Base-by-base conservation (phyloP, 2,329 filamentous ascomycete species). In the Cryoendolithus antarcticus region DNA sequence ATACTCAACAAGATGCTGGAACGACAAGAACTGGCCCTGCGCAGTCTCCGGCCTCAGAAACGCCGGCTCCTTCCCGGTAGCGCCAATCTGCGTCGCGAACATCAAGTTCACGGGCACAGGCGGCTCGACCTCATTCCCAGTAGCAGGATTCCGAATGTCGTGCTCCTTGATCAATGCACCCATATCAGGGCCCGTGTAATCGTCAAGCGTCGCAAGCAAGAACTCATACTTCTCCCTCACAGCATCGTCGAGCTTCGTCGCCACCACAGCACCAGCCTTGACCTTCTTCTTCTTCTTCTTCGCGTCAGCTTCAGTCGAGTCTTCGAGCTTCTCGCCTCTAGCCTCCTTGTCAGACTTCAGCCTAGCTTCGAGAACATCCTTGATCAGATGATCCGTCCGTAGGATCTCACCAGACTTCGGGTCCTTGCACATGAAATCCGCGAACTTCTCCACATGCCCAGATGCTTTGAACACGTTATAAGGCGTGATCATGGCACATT, bases 1-100 rank as follows among this genome's bases (percentile, higher is more conserved):
- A 71, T 88, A 96, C 50, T 95, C 89, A 43, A 96, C 79, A 34
- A 98, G 77, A 69, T 95, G 95, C 53, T 82, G 77, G 62, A 98
- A 98, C 66, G 93, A 95, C 49, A 96, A 69, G 66, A 98, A 98
- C 66, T 98, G 91, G 48, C 91, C 91, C 71, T 98, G 91, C 3
- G 91, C 91, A 24, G 91, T 98, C 66, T 98, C 91, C 32, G 91
- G 91, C 40, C 88, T 77, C 42, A 95, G 71, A 62, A 86, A 95
- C 39, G 85, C 88, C 34, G 82, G 76, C 46, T 82, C 71, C 58
- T 93, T 88, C 62, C 83, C 82, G 67, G 84, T 93, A 41, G 89
- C 88, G 45, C 91, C 91, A 58, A 98, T 96, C 29, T 83, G 72
- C 32, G 89, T 95, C 63, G 89, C 81, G 72, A 96, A 98, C 91